phyloP scores from a whole-genome alignment of 257 asterid genomes.

The Nicotiana benthamiana region DNA sequence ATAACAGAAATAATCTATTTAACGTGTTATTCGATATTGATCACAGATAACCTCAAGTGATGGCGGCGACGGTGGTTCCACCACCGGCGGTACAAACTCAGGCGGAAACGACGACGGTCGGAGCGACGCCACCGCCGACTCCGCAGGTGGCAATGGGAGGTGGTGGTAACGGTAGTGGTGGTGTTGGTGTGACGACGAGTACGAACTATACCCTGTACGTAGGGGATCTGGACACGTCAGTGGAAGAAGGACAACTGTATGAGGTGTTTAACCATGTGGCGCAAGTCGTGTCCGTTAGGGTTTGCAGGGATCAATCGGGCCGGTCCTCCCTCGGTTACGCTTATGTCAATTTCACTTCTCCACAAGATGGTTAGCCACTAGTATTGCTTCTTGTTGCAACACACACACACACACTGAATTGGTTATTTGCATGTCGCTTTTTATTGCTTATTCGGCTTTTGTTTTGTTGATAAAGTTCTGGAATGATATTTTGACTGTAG shows the following conservation, averaged over 20 bases:
- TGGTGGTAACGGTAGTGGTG: neutral
- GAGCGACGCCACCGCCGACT: conserved; percentile 22
- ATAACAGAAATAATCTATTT: too few relatives aligned
- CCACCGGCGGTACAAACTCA: conserved; percentile 21
- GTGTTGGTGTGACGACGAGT: neutral
- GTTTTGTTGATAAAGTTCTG: neutral
- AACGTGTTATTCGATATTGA: neutral
- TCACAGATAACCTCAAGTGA: neutral
- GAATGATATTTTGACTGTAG: neutral
- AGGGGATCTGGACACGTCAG: conserved; percentile 64
- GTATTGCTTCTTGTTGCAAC: too few relatives aligned
- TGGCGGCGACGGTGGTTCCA: conserved; percentile 42
- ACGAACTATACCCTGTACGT: conserved; percentile 54
- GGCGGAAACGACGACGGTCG: conserved; percentile 8
- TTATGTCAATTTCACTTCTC: conserved; percentile 56
- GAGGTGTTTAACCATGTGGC: conserved; percentile 68
- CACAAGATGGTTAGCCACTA: conserved; percentile 44
- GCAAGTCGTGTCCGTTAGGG: conserved; percentile 58
- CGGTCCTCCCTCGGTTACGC: conserved; percentile 61
- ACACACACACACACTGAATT: neutral
- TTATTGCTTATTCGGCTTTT: neutral
- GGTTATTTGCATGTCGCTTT: neutral
- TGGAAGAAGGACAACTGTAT: conserved; percentile 52
- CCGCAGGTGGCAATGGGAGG: neutral
- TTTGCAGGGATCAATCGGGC: conserved; percentile 60